A percentile compares a stretch with the other conserved stretches of the same genome.
Conservation (phyloP, 768 basidiomycete species). For the Imleria badia region DNA sequence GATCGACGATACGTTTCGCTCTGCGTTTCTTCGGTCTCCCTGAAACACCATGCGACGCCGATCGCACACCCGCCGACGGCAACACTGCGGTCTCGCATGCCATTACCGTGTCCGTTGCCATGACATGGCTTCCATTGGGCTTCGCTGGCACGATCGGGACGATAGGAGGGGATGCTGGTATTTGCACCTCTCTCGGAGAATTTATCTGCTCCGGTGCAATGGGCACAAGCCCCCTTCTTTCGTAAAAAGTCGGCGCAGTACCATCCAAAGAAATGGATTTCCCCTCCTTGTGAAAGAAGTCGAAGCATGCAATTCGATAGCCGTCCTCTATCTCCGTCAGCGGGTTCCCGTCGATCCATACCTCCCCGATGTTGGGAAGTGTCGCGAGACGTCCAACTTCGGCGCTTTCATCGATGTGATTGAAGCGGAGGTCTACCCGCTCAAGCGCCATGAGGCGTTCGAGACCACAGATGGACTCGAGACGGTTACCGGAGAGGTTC, state of each 20-base stretch:
- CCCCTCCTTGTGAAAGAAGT: slow-evolving; percentile 83
- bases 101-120: slow-evolving; percentile 20
- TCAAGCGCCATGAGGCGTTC: slow-evolving; percentile 86
- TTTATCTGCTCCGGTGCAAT: slow-evolving; percentile 52
- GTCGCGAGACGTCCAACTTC: slow-evolving; percentile 83
- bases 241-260: slow-evolving; percentile 63
- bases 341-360: slow-evolving; percentile 87
- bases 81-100: slow-evolving; percentile 26
- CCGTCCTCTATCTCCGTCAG: slow-evolving; percentile 66
- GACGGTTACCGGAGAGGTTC: slow-evolving; percentile 82
- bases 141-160: slow-evolving; percentile 51
- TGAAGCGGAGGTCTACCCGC: slow-evolving; percentile 79
- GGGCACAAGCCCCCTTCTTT: slow-evolving; percentile 57
- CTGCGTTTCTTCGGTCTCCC: slow-evolving; percentile 57
- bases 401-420: slow-evolving; percentile 75
- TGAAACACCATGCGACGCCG: slow-evolving; percentile 44
- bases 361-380: slow-evolving; percentile 74
- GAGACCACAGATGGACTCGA: slow-evolving; percentile 93
- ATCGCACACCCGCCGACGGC: slow-evolving; percentile 39
- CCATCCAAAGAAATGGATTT: slow-evolving; percentile 79
- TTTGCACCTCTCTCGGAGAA: slow-evolving; percentile 47
- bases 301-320: slow-evolving; percentile 78
- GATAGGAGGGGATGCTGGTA: slow-evolving; percentile 57
- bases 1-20: slow-evolving; percentile 74
- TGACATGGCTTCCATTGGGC: slow-evolving; percentile 11